Evolutionary conservation across 179 eudicot species (phyloP).

Genomic region (Sideroxylon spinosum): DNA sequence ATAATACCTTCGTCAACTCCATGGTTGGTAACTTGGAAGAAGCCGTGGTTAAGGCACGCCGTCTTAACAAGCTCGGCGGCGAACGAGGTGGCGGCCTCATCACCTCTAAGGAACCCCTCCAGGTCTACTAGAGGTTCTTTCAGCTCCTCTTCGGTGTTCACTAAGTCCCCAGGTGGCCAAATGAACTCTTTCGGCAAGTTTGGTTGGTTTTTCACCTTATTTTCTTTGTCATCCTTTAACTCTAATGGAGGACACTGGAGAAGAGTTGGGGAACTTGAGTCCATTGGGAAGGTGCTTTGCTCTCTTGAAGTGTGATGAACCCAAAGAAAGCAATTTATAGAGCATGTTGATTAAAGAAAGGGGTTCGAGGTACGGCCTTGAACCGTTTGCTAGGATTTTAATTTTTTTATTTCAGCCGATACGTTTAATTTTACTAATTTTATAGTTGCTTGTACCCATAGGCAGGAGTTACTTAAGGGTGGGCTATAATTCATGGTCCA

Average conservation of each 20-base stretch:
- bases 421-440: no score
- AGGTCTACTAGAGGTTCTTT: conserved; percentile 47
- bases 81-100: conserved; percentile 27
- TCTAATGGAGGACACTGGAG: not conserved
- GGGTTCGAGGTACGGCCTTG: no score
- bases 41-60: conserved; percentile 62
- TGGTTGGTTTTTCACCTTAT: conserved; percentile 7
- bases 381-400: no score
- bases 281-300: not conserved
- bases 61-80: conserved; percentile 35
- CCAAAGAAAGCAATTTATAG: not conserved
- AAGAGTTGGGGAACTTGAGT: conserved; percentile 7
- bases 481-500: no score
- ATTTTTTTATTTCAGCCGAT: no score
- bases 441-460: no score
- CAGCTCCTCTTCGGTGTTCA: conserved; percentile 23
- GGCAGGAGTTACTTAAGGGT: no score
- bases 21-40: conserved; percentile 60
- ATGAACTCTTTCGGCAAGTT: conserved; percentile 22
- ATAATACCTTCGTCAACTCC: conserved; percentile 39
- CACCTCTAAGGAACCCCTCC: conserved; percentile 44
- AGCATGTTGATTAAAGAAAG: no score
- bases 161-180: conserved; percentile 25
- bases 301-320: not conserved
- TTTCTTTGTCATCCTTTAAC: not conserved